phyloP scores from a whole-genome alignment of 345 rosid genomes.

The Rhizophora mangle region DNA sequence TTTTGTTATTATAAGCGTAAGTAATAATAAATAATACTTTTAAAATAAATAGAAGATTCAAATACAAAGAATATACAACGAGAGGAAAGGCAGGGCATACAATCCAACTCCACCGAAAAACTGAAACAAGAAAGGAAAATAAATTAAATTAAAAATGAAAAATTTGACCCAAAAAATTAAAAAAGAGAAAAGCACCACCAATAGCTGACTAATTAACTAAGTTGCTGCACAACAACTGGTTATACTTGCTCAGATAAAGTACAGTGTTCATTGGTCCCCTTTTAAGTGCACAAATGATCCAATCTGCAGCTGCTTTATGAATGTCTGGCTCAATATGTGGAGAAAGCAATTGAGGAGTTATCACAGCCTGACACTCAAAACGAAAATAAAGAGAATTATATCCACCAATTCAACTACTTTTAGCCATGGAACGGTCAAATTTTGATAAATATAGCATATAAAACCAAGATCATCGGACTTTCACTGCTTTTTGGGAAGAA shows the following conservation, averaged over 20 bases:
- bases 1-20: background rate
- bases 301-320: conserved; percentile 51
- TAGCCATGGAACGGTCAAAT: background rate
- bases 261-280: conserved; percentile 32
- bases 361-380: conserved; percentile 50
- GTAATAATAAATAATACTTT: background rate
- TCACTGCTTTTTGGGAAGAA: background rate
- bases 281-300: conserved; percentile 52
- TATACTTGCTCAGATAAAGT: background rate
- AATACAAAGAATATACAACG: background rate
- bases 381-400: background rate
- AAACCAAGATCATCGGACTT: conserved; percentile 2
- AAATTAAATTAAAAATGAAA: background rate
- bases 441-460: background rate
- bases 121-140: background rate
- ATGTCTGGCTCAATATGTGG: conserved; percentile 32
- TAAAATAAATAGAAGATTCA: background rate
- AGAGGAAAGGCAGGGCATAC: conserved; percentile 1
- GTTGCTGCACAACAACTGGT: conserved; percentile 6
- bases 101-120: conserved; percentile 14
- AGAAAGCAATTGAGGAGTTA: conserved; percentile 54
- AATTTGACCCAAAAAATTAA: background rate
- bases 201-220: conserved; percentile 3
- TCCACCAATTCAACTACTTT: background rate
- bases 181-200: background rate